phyloP scores from a whole-genome alignment of 2,329 filamentous ascomycete species.

The Parafenestella ontariensis region DNA sequence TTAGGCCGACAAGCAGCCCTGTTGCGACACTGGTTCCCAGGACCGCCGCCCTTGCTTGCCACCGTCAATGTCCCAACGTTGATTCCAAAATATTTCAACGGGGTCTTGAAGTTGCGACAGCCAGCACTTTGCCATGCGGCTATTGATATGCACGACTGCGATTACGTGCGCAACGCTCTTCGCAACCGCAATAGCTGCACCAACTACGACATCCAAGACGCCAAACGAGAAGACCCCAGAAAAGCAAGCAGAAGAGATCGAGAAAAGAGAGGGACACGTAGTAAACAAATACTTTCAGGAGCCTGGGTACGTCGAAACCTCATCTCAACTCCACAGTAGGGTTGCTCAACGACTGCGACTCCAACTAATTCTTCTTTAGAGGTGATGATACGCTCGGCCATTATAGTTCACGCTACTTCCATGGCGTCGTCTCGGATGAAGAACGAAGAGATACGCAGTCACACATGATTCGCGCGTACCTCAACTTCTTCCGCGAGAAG shows the following conservation, averaged over 20 bases:
- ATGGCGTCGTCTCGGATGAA: constrained; percentile 67
- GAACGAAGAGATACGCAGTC: constrained; percentile 70
- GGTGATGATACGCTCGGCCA: constrained; percentile 67
- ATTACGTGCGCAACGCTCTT: constrained; percentile 31
- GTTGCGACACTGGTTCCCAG: background rate
- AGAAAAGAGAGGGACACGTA: constrained; percentile 1
- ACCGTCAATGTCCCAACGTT: background rate
- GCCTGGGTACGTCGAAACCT: constrained; percentile 40
- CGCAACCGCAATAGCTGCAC: constrained; percentile 26
- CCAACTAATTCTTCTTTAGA: constrained; percentile 28
- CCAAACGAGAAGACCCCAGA: background rate
- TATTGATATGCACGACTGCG: constrained; percentile 29
- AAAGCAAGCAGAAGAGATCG: constrained; percentile 1
- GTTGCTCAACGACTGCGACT: background rate
- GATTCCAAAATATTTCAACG: background rate
- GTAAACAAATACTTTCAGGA: constrained; percentile 51
- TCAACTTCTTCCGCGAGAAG: constrained; percentile 68
- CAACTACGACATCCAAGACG: constrained; percentile 12
- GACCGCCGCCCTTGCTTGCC: background rate
- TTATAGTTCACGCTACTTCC: constrained; percentile 77
- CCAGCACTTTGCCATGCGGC: constrained; percentile 30
- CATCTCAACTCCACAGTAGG: background rate
- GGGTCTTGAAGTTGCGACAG: background rate
- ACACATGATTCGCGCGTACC: constrained; percentile 76
- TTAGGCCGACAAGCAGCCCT: background rate